A percentile compares a stretch with the other conserved stretches of the same genome.
Conservation (phyloP, 176 grass and related monocot species). For the Canna indica region DNA sequence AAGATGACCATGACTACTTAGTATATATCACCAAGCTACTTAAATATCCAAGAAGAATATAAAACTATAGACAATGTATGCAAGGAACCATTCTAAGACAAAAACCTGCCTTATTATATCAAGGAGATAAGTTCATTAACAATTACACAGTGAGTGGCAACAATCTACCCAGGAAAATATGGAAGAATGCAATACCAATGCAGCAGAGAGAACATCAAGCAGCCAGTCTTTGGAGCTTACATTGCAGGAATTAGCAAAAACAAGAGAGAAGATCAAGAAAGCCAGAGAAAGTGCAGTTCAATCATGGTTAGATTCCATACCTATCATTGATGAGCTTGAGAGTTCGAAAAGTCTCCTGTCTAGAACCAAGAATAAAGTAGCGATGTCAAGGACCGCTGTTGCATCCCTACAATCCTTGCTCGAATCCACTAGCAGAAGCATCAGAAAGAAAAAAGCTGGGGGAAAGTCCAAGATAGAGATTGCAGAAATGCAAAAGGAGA, state of each 20-base stretch:
- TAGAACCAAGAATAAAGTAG: conserved; percentile 26
- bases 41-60: background rate
- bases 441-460: conserved; percentile 15
- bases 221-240: background rate
- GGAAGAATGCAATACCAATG: background rate
- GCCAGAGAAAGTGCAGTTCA: conserved; percentile 20
- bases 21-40: conserved; percentile 4
- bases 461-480: conserved; percentile 17
- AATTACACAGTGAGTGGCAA: background rate
- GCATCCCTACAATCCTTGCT: conserved; percentile 22
- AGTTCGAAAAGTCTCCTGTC: conserved; percentile 23
- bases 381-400: conserved; percentile 20
- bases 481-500: conserved; percentile 19
- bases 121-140: background rate
- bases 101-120: background rate
- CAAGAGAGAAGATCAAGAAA: conserved; percentile 27
- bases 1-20: background rate
- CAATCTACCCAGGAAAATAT: background rate
- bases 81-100: background rate
- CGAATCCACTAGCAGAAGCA: conserved; percentile 24
- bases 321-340: conserved; percentile 30
- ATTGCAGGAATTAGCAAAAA: conserved; percentile 8
- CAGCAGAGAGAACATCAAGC: background rate
- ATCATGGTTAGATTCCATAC: conserved; percentile 26
- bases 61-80: background rate